These are phyloP conservation scores for Penicillium lagena DNA, from an alignment of 495 filamentous ascomycete species.

Conservation along the genomic window DNA sequence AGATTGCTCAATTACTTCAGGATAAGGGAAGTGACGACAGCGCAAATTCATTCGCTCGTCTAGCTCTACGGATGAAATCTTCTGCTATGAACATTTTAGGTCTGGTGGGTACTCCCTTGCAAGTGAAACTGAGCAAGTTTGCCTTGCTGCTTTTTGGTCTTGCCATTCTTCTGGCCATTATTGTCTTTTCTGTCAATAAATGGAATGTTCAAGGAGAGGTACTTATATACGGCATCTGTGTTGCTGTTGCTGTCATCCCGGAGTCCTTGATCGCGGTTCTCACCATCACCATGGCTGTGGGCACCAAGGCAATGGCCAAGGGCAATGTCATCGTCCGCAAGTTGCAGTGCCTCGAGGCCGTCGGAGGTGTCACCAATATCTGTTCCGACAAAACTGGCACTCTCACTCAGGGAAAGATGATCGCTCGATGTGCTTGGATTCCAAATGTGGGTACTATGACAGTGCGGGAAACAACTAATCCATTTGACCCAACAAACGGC, in stretches of 20 bases:
- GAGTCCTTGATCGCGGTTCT: constrained; percentile 59
- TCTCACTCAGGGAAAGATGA: constrained; percentile 83
- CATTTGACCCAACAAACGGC: constrained; percentile 42
- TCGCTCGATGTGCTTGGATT: constrained; percentile 66
- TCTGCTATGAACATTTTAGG: constrained; percentile 53
- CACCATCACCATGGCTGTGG: constrained; percentile 59
- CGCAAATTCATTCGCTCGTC: constrained; percentile 39
- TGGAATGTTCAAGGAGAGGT: constrained; percentile 46
- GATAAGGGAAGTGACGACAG: constrained; percentile 31
- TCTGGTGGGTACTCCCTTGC: constrained; percentile 50
- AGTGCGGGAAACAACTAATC: constrained; percentile 39
- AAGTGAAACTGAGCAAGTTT: constrained; percentile 55
- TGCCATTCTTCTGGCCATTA: constrained; percentile 52
- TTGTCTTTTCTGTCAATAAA: constrained; percentile 48
- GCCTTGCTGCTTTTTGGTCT: constrained; percentile 55
- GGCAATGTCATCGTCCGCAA: constrained; percentile 58
- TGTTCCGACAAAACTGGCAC: constrained; percentile 83
- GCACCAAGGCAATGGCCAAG: constrained; percentile 58
- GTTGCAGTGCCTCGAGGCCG: constrained; percentile 65
- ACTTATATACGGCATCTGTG: constrained; percentile 57
- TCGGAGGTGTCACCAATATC: constrained; percentile 83
- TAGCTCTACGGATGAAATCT: constrained; percentile 49
- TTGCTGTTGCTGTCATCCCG: constrained; percentile 52
- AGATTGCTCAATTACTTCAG: constrained; percentile 44
- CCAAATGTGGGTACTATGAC: constrained; percentile 50